Conservation (phyloP, 2,329 filamentous ascomycete species). For the Xylariaceae sp. region DNA sequence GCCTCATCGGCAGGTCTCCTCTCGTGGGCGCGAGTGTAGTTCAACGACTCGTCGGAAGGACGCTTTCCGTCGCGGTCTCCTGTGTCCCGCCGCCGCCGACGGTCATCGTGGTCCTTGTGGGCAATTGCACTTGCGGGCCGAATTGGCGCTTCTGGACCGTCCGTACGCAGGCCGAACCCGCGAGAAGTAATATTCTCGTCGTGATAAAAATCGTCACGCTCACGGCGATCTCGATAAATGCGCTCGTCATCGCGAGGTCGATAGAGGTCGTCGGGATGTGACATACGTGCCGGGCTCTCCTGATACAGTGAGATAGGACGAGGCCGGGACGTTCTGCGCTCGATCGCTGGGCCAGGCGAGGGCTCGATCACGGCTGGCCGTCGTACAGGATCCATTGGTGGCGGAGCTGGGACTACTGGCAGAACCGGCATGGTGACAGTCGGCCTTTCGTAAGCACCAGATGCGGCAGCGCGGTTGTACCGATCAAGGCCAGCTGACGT, state of each 20-base stretch:
- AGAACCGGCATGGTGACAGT: constrained; percentile 39
- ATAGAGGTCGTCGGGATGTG: constrained; percentile 41
- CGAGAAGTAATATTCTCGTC: constrained; percentile 40
- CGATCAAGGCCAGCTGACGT: constrained; percentile 65
- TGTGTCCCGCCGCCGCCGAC: constrained; percentile 29
- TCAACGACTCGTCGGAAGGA: constrained; percentile 21
- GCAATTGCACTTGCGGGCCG: constrained; percentile 23
- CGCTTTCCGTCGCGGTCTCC: constrained; percentile 23
- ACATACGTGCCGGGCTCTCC: constrained; percentile 36
- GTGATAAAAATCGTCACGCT: constrained; percentile 36
- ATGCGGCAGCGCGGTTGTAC: constrained; percentile 41
- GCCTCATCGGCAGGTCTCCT: constrained; percentile 14
- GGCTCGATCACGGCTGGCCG: constrained; percentile 25
- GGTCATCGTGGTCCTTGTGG: constrained; percentile 31
- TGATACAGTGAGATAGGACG: constrained; percentile 47
- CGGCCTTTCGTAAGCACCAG: constrained; percentile 38
- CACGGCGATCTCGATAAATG: constrained; percentile 33
- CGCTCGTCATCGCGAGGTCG: constrained; percentile 41
- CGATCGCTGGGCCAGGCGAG: constrained; percentile 26
- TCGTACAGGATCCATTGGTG: constrained; percentile 26
- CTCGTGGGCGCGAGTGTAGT: constrained; percentile 16
- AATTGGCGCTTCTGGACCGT: constrained; percentile 23
- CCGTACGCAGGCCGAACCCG: constrained; percentile 46
- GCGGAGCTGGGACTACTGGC: constrained; percentile 32
- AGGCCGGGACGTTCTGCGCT: constrained; percentile 26